Evolutionary conservation across 345 rosid genomes (phyloP).

Genomic region (Mangifera indica): DNA sequence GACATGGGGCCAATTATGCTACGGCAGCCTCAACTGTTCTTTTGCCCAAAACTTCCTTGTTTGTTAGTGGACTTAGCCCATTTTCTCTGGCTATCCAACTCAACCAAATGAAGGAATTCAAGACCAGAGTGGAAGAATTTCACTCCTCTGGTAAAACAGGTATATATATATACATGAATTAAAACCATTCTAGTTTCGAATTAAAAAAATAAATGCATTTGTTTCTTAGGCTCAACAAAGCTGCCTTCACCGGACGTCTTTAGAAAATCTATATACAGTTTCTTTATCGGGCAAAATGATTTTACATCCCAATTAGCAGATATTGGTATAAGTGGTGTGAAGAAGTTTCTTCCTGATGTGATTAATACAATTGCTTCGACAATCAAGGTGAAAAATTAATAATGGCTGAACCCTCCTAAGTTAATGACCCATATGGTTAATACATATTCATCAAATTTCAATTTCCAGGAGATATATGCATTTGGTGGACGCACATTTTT

Average conservation of each 20-base stretch:
- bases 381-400: slow-evolving; percentile 48
- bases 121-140: slow-evolving; percentile 42
- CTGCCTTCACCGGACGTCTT: slow-evolving; percentile 57
- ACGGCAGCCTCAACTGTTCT: slow-evolving; percentile 77
- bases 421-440: too few relatives aligned
- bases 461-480: slow-evolving; percentile 56
- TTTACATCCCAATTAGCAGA: slow-evolving; percentile 64
- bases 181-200: background rate
- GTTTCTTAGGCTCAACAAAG: slow-evolving; percentile 28
- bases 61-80: slow-evolving; percentile 70
- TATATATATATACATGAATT: too few relatives aligned
- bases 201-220: background rate
- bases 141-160: slow-evolving; percentile 33
- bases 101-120: slow-evolving; percentile 77
- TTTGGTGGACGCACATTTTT: slow-evolving; percentile 64
- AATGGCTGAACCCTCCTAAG: too few relatives aligned
- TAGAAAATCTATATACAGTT: slow-evolving; percentile 61
- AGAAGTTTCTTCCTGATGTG: slow-evolving; percentile 58
- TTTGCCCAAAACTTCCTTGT: slow-evolving; percentile 71
- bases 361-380: slow-evolving; percentile 50
- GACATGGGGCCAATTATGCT: slow-evolving; percentile 80
- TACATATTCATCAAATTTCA: slow-evolving; percentile 13
- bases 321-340: slow-evolving; percentile 50
- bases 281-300: slow-evolving; percentile 85
- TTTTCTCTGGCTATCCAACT: slow-evolving; percentile 78